Evolutionary conservation across 768 basidiomycete genomes (phyloP), one percentile per base, ranked within the genome.

Genomic region (Dacryopinax primogenitus): DNA sequence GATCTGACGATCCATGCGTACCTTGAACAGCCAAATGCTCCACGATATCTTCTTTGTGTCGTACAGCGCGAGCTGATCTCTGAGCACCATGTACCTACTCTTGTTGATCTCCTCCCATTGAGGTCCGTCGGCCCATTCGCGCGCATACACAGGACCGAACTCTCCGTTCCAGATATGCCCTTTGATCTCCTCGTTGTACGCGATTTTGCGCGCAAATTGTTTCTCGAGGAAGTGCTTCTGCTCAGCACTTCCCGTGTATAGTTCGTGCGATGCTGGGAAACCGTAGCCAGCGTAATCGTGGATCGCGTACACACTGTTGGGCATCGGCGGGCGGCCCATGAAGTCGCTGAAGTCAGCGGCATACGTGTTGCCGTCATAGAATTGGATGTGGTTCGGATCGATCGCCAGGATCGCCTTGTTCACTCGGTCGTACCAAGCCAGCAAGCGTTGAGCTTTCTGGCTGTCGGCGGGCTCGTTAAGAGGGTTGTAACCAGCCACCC

Each of bases 1-100:
- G 18, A 16, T 26, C 0, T n/a, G 16, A 23, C 28, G n/a, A 18
- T 33, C 15, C 18, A 21, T 58, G 58, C 67, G 37, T 36, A 69
- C 70, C 72, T 87, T 92, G 81, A 88, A 92, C 21, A 90, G 76
- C 90, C 90, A 92, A 77, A 91, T 92, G 0, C 86, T 85, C 88
- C 88, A 90, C 18, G 63, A 64, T 2, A 70, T 65, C 63, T 74
- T 63, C 39, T 83, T 84, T 75, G 84, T 71, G 70, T 82, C 81
- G 75, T 91, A 91, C 65, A 91, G 83, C 37, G 76, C 76, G 23
- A 92, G 77, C 71, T 92, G 90, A 70, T 88, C 86, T 66, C 84
- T 79, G 66, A 90, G 79, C 3, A 89, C 86, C 16, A 74, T 76
- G 74, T 84, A 87, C 28, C 89, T 77, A 18, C 70, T 71, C 67